Evolutionary conservation across 1,284 basidiomycete genomes (phyloP).

Genomic region (Apiotrichum montevideense): DNA sequence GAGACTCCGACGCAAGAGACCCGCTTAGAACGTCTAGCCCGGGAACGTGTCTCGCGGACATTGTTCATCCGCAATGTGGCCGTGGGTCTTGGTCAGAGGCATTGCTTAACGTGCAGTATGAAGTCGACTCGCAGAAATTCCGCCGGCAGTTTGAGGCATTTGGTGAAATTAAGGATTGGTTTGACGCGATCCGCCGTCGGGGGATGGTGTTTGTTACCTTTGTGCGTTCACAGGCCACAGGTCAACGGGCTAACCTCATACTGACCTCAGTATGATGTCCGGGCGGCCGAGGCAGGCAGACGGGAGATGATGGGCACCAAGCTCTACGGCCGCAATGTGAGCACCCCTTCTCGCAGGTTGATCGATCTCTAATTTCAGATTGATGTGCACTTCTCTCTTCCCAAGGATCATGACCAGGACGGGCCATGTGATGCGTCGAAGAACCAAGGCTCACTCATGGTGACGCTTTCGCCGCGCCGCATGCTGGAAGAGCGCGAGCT

Average conservation of each 20-base stretch:
- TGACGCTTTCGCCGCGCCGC: constrained; percentile 60
- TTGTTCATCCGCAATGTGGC: constrained; percentile 96
- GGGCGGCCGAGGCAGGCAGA: constrained; percentile 82
- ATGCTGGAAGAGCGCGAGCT: constrained; percentile 76
- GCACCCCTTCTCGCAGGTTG: constrained; percentile 33
- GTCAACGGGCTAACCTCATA: background rate
- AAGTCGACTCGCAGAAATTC: constrained; percentile 78
- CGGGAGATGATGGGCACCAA: constrained; percentile 78
- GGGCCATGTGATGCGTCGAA: constrained; percentile 72
- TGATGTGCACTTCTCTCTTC: constrained; percentile 95
- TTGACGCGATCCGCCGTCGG: constrained; percentile 84
- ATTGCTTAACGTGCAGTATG: constrained; percentile 58
- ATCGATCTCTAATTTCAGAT: constrained; percentile 54
- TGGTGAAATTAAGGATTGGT: constrained; percentile 94
- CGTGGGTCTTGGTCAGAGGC: constrained; percentile 50
- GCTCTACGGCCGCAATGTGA: constrained; percentile 73
- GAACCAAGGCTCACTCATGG: constrained; percentile 80
- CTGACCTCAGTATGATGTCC: constrained; percentile 67
- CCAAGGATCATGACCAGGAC: constrained; percentile 71
- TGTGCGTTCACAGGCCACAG: constrained; percentile 54
- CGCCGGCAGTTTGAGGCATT: constrained; percentile 78
- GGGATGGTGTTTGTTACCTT: constrained; percentile 98
- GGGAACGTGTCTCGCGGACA: constrained; percentile 84
- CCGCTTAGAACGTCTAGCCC: constrained; percentile 15
- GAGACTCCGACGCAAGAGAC: constrained; percentile 3